These are phyloP conservation scores for Aureobasidium musti DNA, from an alignment of 2,329 filamentous ascomycete genomes.

Conservation along the genomic window DNA sequence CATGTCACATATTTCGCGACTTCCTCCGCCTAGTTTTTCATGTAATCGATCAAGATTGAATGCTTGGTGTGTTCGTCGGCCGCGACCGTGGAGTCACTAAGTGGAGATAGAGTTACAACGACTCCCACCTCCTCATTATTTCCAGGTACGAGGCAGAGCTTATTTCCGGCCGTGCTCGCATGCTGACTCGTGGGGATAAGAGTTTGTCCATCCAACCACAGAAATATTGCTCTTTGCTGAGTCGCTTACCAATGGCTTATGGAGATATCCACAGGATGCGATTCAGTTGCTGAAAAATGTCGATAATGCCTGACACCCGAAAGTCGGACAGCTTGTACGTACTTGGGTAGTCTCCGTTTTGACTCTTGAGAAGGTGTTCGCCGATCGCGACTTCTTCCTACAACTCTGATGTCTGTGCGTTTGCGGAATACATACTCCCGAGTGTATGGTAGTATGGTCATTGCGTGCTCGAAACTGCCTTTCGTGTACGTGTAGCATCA, in stretches of 20 bases:
- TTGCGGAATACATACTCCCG: background rate
- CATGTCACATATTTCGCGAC: too few species aligned
- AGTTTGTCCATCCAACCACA: background rate
- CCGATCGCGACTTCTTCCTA: background rate
- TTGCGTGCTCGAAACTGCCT: too few species aligned
- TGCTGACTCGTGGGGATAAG: background rate
- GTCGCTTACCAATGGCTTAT: background rate
- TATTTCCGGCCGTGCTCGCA: background rate
- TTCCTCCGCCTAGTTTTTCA: background rate
- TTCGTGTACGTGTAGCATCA: too few species aligned
- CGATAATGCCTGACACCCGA: background rate
- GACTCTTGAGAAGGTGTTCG: constrained; percentile 7
- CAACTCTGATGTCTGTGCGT: background rate
- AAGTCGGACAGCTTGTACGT: background rate
- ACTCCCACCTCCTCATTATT: constrained; percentile 9
- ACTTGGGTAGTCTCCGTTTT: background rate
- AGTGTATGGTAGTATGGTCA: background rate
- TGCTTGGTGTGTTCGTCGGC: background rate
- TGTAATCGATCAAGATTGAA: background rate
- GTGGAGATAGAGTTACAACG: constrained; percentile 25
- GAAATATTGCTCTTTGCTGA: background rate
- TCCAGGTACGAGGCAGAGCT: background rate
- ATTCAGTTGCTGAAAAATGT: background rate
- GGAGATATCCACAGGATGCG: background rate
- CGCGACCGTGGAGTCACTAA: constrained; percentile 3